These are phyloP conservation scores for Musa troglodytarum DNA, from an alignment of 176 grass and related monocot species.

Conservation along the genomic window DNA sequence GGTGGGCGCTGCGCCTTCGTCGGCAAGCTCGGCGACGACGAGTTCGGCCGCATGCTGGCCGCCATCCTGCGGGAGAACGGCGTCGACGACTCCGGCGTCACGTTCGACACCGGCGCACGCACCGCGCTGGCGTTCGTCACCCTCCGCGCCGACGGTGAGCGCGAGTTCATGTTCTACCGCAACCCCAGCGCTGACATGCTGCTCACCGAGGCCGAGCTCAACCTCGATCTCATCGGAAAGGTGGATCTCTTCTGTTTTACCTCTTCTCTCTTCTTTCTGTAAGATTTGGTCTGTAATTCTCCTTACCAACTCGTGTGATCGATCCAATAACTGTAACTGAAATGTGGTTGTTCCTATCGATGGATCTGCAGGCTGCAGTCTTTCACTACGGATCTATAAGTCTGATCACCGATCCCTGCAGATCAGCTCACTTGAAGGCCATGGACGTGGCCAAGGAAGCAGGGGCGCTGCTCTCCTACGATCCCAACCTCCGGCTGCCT, in stretches of 20 bases:
- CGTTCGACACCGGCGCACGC: constrained; percentile 74
- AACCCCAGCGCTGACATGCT: constrained; percentile 99
- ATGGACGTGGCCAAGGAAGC: background rate
- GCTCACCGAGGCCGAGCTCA: constrained; percentile 68
- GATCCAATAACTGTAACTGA: too few relatives aligned
- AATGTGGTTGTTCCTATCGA: too few relatives aligned
- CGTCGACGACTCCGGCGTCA: constrained; percentile 59
- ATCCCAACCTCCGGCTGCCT: background rate
- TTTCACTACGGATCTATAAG: too few relatives aligned
- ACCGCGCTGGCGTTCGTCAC: constrained; percentile 99
- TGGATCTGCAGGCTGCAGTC: too few relatives aligned
- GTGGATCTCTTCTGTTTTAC: background rate
- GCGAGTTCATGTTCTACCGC: constrained; percentile 99
- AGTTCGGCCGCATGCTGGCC: constrained; percentile 93
- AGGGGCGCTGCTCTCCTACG: background rate
- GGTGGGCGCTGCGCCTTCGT: constrained; percentile 72
- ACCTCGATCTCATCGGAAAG: constrained; percentile 67
- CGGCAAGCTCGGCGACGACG: constrained; percentile 95
- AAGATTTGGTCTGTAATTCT: too few relatives aligned
- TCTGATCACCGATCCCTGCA: too few relatives aligned
- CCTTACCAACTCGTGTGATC: too few relatives aligned
- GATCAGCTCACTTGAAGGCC: too few relatives aligned
- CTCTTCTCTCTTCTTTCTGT: too few relatives aligned
- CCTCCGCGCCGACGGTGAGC: constrained; percentile 79
- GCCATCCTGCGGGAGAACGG: constrained; percentile 86